These are phyloP conservation scores for Zoysia japonica DNA, from an alignment of 176 grass and related monocot genomes.

Conservation along the genomic window DNA sequence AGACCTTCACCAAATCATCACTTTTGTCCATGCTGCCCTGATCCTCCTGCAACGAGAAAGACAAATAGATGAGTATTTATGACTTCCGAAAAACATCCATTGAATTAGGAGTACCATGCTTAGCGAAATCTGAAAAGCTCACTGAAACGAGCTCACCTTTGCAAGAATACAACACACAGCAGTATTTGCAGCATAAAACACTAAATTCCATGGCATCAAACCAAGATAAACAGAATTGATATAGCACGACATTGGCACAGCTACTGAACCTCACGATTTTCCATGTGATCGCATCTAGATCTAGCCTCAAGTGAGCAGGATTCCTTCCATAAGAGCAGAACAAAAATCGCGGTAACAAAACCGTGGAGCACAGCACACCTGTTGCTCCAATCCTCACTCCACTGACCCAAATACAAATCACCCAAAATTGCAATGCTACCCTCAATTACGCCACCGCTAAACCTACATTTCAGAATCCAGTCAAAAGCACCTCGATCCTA, in stretches of 20 bases:
- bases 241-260: not conserved
- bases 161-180: not conserved
- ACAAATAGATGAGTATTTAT: not conserved
- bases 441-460: not conserved
- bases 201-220: not conserved
- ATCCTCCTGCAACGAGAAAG: constrained; percentile 61
- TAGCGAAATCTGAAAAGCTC: not conserved
- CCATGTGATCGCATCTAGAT: not conserved
- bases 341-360: not conserved
- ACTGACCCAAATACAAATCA: not conserved
- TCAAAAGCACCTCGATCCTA: not conserved
- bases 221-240: not conserved
- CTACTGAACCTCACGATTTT: not conserved
- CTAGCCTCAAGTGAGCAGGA: not conserved
- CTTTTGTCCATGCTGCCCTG: constrained; percentile 75
- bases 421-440: not conserved
- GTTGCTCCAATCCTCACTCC: not conserved
- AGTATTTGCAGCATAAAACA: not conserved
- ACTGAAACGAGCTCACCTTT: not conserved
- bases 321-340: constrained; percentile 9
- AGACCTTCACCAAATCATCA: constrained; percentile 83
- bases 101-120: not conserved
- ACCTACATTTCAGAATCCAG: constrained; percentile 12
- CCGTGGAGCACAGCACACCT: not conserved
- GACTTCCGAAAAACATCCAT: not conserved